A percentile compares a stretch with the other conserved stretches of the same genome.
phyloP scores from a whole-genome alignment of 192 early-diverging fungal species.

The Coemansia biformis region DNA sequence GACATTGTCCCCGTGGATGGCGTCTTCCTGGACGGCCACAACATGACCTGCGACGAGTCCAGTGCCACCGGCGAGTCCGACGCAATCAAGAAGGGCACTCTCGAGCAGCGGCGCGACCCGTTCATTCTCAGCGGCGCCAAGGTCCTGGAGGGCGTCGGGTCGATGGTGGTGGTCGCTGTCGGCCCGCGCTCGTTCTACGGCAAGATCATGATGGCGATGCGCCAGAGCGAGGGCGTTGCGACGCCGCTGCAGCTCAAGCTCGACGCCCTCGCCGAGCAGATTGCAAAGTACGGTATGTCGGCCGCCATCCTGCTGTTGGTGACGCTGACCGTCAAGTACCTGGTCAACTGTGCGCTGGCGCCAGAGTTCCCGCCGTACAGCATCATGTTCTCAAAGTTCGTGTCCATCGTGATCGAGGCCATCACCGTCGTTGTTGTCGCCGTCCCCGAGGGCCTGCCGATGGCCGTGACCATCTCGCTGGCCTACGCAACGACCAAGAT shows the following conservation, averaged over 20 bases:
- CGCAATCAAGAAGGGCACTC: conserved; percentile 67
- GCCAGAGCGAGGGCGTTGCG: conserved; percentile 52
- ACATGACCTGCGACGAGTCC: conserved; percentile 83
- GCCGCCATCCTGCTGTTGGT: conserved; percentile 80
- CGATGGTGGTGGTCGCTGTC: conserved; percentile 77
- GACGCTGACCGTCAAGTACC: conserved; percentile 60
- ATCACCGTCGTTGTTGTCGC: conserved; percentile 79
- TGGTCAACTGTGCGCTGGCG: conserved; percentile 53
- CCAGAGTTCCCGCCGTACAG: conserved; percentile 55
- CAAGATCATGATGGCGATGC: conserved; percentile 85
- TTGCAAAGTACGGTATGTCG: conserved; percentile 87
- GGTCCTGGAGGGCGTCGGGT: conserved; percentile 83
- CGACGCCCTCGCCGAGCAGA: conserved; percentile 83
- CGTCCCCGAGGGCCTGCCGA: conserved; percentile 82
- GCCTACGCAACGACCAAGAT: conserved; percentile 80
- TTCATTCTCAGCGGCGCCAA: conserved; percentile 90
- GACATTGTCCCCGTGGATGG: conserved; percentile 96
- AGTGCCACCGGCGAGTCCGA: conserved; percentile 90
- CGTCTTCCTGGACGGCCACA: conserved; percentile 70
- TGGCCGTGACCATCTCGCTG: conserved; percentile 81
- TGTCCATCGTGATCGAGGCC: conserved; percentile 72
- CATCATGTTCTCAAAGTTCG: conserved; percentile 55
- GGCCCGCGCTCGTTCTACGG: conserved; percentile 85
- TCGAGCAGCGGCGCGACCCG: conserved; percentile 54
- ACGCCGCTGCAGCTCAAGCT: conserved; percentile 94